These are phyloP conservation scores for Crassisporium funariophilum DNA, from an alignment of 768 basidiomycete species.

Conservation along the genomic window DNA sequence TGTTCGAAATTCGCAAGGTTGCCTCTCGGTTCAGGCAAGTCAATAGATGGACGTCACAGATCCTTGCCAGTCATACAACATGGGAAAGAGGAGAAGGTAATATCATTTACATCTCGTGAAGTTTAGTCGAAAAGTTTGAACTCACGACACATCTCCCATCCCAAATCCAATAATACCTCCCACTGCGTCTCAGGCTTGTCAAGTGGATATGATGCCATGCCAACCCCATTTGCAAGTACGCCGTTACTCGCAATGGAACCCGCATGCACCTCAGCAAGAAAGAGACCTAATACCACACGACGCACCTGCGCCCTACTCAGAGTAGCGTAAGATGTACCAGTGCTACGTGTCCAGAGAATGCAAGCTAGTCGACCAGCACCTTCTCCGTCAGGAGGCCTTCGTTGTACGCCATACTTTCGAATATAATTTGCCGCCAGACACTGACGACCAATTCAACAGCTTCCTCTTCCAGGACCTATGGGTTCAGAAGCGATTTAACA, in stretches of 20 bases:
- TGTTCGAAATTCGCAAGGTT: too few relatives aligned
- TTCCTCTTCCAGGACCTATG: conserved; percentile 90
- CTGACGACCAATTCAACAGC: conserved; percentile 74
- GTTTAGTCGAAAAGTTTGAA: conserved; percentile 52
- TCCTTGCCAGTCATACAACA: conserved; percentile 13
- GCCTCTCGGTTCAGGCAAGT: conserved; percentile 5
- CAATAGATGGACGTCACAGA: conserved; percentile 1
- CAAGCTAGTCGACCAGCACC: conserved; percentile 71
- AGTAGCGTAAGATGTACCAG: conserved; percentile 30
- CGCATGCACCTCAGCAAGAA: conserved; percentile 47
- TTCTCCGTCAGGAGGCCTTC: conserved; percentile 87
- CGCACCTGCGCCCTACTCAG: conserved; percentile 57
- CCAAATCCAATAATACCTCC: conserved; percentile 16
- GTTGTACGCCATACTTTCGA: conserved; percentile 92
- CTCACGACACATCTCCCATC: conserved; percentile 46
- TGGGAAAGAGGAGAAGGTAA: conserved; percentile 27
- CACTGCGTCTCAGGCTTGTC: conserved; percentile 26
- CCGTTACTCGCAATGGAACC: conserved; percentile 34
- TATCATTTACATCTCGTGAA: conserved; percentile 51
- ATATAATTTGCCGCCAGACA: conserved; percentile 91
- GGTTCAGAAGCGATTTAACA: conserved; percentile 6
- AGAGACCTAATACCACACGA: conserved; percentile 52
- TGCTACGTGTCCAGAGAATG: conserved; percentile 19
- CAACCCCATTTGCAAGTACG: conserved; percentile 26
- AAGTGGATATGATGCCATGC: conserved; percentile 22